Percentiles rank a stretch among this genome's conserved stretches.
Evolutionary conservation across 169 alveolate species (phyloP).

Genomic region (Plasmodium chabaudi): DNA sequence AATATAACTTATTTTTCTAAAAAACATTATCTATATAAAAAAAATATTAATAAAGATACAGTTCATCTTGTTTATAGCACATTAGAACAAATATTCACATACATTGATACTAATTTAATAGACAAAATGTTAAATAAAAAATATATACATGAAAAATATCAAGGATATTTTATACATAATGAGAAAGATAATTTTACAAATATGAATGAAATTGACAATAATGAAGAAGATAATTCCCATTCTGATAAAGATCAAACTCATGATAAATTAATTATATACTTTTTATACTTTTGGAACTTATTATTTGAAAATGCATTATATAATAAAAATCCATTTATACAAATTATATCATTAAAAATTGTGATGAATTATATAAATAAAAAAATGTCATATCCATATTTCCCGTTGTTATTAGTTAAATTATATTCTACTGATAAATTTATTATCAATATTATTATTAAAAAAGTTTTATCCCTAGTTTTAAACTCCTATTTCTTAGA

Average conservation of each 20-base stretch:
- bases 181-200: conserved; percentile 1
- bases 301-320: conserved; percentile 40
- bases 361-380: conserved; percentile 45
- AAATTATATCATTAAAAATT: conserved; percentile 64
- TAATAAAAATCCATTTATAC: conserved; percentile 66
- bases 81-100: conserved; percentile 49
- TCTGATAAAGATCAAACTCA: background rate
- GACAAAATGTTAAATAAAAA: conserved; percentile 35
- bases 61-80: conserved; percentile 57
- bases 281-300: conserved; percentile 67
- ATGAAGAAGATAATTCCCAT: background rate
- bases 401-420: conserved; percentile 63
- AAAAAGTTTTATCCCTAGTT: conserved; percentile 56
- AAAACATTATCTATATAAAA: conserved; percentile 31
- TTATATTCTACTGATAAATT: conserved; percentile 35
- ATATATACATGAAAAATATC: conserved; percentile 35
- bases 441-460: conserved; percentile 61
- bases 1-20: conserved; percentile 49
- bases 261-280: conserved; percentile 51
- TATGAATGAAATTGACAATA: background rate
- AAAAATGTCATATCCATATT: conserved; percentile 33
- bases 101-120: conserved; percentile 32
- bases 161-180: background rate
- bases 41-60: conserved; percentile 15
- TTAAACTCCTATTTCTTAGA: conserved; percentile 65